Conservation (phyloP, 306 rosid species). For the Psophocarpus tetragonolobus region DNA sequence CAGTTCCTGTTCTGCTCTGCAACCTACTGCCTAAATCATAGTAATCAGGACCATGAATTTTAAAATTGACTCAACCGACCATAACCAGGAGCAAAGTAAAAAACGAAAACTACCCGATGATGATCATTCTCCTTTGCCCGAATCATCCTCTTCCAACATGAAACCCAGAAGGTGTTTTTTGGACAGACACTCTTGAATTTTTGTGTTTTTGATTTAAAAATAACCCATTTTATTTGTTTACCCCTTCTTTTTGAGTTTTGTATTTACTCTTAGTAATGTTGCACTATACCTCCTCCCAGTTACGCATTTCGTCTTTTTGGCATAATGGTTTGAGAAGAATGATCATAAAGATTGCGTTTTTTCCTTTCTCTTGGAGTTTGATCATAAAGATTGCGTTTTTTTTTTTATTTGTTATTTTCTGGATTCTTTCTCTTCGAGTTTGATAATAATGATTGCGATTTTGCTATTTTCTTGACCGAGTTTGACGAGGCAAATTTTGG, state of each 20-base stretch:
- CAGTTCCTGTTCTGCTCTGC: not conserved
- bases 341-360: not conserved
- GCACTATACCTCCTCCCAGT: not conserved
- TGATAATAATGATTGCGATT: not conserved
- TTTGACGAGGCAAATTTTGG: not conserved
- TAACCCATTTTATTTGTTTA: not conserved
- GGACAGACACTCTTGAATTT: not conserved
- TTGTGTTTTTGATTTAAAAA: not conserved
- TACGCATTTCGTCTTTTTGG: not conserved
- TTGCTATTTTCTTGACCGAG: not conserved
- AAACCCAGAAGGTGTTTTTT: constrained; percentile 62
- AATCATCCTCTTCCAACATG: constrained; percentile 21
- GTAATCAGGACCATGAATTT: not conserved
- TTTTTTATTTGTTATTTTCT: not conserved
- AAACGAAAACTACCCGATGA: constrained; percentile 4
- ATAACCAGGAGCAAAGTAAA: not conserved
- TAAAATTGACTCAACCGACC: not conserved
- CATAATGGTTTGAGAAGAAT: constrained; percentile 31
- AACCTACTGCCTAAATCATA: not conserved
- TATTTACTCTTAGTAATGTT: not conserved
- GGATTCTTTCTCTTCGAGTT: not conserved
- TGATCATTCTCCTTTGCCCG: constrained; percentile 21
- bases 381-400: not conserved
- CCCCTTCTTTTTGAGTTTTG: not conserved
- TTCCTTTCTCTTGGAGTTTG: not conserved